These are phyloP conservation scores for Hirsutella thompsonii DNA, from an alignment of 2,329 filamentous ascomycete species.

Conservation along the genomic window DNA sequence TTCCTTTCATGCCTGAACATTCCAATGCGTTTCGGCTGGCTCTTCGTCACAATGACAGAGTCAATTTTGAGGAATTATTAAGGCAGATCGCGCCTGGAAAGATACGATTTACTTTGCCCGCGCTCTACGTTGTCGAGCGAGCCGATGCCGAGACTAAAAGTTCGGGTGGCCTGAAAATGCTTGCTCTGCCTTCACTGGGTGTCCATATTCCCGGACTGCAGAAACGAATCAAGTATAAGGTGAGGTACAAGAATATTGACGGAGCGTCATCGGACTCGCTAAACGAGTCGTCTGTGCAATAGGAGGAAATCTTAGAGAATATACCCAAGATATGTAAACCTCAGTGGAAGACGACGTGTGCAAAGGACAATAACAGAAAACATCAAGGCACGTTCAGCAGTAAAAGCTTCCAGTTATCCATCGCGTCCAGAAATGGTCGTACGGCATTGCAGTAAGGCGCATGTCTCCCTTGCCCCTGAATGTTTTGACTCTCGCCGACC, in stretches of 20 bases:
- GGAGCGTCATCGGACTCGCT: slow-evolving; percentile 18
- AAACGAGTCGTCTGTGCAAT: background rate
- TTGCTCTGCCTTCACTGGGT: slow-evolving; percentile 41
- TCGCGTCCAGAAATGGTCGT: too few relatives aligned
- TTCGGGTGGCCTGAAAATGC: slow-evolving; percentile 22
- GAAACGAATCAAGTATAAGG: slow-evolving; percentile 34
- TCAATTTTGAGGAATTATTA: slow-evolving; percentile 27
- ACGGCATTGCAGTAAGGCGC: too few relatives aligned
- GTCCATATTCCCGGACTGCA: slow-evolving; percentile 32
- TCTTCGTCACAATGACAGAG: slow-evolving; percentile 19
- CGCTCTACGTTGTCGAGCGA: slow-evolving; percentile 32
- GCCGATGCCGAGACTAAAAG: slow-evolving; percentile 1
- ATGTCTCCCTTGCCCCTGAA: too few relatives aligned
- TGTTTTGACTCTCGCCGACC: too few relatives aligned
- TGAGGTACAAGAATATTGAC: slow-evolving; percentile 38
- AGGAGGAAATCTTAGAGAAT: too few relatives aligned
- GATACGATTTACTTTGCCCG: slow-evolving; percentile 41
- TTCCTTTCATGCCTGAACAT: slow-evolving; percentile 30
- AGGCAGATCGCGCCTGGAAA: slow-evolving; percentile 40
- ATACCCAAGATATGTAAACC: too few relatives aligned
- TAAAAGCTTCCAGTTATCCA: too few relatives aligned
- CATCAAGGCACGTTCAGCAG: too few relatives aligned
- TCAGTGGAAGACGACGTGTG: too few relatives aligned
- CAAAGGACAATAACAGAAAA: too few relatives aligned
- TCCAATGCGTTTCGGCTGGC: slow-evolving; percentile 34